These are phyloP conservation scores for Arthrobotrys iridis DNA, from an alignment of 2,329 filamentous ascomycete species.

Conservation along the genomic window DNA sequence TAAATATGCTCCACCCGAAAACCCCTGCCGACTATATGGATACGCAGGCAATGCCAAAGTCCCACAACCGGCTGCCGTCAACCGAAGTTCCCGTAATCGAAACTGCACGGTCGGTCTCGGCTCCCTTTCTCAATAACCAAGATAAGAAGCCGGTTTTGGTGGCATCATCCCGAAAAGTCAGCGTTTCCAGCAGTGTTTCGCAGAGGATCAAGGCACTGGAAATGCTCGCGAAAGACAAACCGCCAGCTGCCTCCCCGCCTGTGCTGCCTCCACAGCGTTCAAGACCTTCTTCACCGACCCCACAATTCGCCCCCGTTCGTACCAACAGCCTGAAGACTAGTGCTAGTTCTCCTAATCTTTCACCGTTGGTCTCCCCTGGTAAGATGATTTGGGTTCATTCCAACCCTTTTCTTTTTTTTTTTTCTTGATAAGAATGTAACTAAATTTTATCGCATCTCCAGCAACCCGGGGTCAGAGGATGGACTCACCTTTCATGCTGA, in stretches of 20 bases:
- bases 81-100: slow-evolving; percentile 64
- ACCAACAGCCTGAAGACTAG: slow-evolving; percentile 52
- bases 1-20: slow-evolving; percentile 60
- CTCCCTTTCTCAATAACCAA: slow-evolving; percentile 67
- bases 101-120: slow-evolving; percentile 68
- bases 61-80: slow-evolving; percentile 58
- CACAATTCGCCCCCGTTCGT: slow-evolving; percentile 61
- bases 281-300: slow-evolving; percentile 68
- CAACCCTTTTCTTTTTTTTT: neutral
- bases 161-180: slow-evolving; percentile 74
- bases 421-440: slow-evolving; percentile 35
- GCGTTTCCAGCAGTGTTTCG: slow-evolving; percentile 75
- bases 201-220: slow-evolving; percentile 93
- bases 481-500: slow-evolving; percentile 47
- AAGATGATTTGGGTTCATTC: slow-evolving; percentile 26
- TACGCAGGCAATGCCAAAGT: slow-evolving; percentile 54
- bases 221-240: slow-evolving; percentile 70
- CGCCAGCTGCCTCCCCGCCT: slow-evolving; percentile 58
- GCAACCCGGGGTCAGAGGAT: slow-evolving; percentile 35
- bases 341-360: slow-evolving; percentile 61
- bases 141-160: slow-evolving; percentile 66
- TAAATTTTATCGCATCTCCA: neutral
- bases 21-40: slow-evolving; percentile 66
- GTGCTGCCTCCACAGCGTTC: slow-evolving; percentile 61
- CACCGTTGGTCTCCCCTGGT: slow-evolving; percentile 51